Evolutionary conservation across 1,284 basidiomycete species (phyloP), one percentile per base, ranked within the genome.

Genomic region (Austroboletus niveus): DNA sequence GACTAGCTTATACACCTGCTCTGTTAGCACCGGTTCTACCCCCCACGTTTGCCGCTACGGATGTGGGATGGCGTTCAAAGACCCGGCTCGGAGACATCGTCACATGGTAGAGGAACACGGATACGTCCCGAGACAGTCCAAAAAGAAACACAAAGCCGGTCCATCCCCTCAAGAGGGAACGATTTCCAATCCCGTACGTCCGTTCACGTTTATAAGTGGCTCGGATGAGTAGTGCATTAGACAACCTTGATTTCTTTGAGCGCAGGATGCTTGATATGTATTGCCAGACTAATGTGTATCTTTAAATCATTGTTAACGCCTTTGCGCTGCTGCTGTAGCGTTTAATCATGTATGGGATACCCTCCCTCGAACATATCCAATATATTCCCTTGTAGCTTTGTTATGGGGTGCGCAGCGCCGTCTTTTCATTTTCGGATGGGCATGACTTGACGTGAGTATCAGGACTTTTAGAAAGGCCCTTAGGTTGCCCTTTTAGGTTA

Each of bases 31-130:
- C 27, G 79, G 79, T 7, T 73, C 75, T 10, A 73, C 74, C 27
- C 82, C 83, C 8, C 79, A 82, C 56, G 66, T 72, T 47, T 86
- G 84, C 60, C 71, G 69, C 12, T 83, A 75, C 60, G 61, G 60
- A 31, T 86, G 84, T 55, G 72, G 69, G 29, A 71, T 73, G 58
- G 65, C 66, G 8, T 87, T 83, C 71, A 82, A 78, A 49, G 84
- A 87, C 57, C 83, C 82, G 5, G 81, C 84, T 8, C 72, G 84
- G 47, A 72, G 80, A 42, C 81, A 83, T 56, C 72, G 81, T 42
- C 83, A 85, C 64, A 79, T 80, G 69, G 72, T 76, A 24, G 70
- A 74, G n/a, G 71, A 60, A 20, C 83, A 86, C 55, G 71, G 72
- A 20, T 80, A 84, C 53, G 56, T 74, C 40, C 78, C 80, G 22